Base-by-base conservation (phyloP, 805 yeast genomes). In the Pichia membranifaciens region DNA sequence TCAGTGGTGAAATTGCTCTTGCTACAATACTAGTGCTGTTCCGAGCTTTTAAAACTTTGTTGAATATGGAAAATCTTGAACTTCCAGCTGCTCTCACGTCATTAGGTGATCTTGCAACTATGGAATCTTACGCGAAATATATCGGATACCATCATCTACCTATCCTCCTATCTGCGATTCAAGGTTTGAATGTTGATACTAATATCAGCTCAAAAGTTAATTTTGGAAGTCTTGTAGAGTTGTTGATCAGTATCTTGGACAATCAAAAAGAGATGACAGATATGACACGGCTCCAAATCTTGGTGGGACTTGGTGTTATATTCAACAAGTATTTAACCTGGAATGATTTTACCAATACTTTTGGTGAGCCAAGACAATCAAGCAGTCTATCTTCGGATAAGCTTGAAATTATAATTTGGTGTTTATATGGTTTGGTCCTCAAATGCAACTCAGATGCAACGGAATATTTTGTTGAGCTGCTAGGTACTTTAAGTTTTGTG, bases 321-420 rank as follows among this genome's bases (percentile, higher is more conserved):
- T 41, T 46, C 12, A 52, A 52, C 32, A 52, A 52, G 39, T 50
- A 48, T 41, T 28, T 50, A 1, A 21, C 13, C n/a, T 50, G 48
- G 43, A 28, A 40, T 5, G 42, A 39, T n/a, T 35, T 46, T 18
- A 35, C 25, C 18, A 20, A 25, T 4, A 5, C 38, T 2, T 20
- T 41, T 18, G n/a, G n/a, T n/a, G n/a, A n/a, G n/a, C n/a, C n/a
- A n/a, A n/a, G n/a, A n/a, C n/a, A n/a, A n/a, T n/a, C n/a, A n/a
- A n/a, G n/a, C n/a, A n/a, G n/a, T n/a, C n/a, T n/a, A n/a, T n/a
- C n/a, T 16, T n/a, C 17, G 15, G 20, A 41, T 3, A 13, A 22
- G 20, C 20, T 32, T 9, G 53, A 52, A 21, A 17, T 50, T 7
- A 43, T 38, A 16, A 20, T 52, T 29, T 52, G 55, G 55, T 20